Percentiles rank a stretch among this genome's conserved stretches.
These are phyloP conservation scores for Vaccinium macrocarpon DNA, from an alignment of 148 eudicot genomes.

Conservation along the genomic window DNA sequence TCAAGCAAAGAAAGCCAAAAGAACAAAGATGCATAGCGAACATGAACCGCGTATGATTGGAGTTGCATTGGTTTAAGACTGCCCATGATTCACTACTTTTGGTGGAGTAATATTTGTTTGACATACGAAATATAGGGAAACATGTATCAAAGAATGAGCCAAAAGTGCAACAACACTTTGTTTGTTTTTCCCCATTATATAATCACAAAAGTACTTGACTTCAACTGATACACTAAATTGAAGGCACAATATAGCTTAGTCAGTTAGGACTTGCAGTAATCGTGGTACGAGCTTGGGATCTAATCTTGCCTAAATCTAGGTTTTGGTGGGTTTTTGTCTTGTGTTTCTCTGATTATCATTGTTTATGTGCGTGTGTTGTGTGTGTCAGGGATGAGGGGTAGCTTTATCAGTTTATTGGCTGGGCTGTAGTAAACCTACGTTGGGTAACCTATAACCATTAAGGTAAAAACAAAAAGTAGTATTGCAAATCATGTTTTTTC, in stretches of 20 bases:
- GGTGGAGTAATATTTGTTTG: not conserved
- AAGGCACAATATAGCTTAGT: not conserved
- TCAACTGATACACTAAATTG: constrained; percentile 1
- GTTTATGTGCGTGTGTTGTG: not conserved
- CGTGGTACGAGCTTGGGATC: not conserved
- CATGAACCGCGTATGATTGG: no score
- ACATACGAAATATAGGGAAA: not conserved
- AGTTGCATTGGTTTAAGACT: no score
- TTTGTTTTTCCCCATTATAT: not conserved
- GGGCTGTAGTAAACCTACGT: not conserved
- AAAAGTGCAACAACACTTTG: not conserved
- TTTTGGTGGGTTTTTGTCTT: not conserved
- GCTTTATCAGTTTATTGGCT: constrained; percentile 4
- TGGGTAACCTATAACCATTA: not conserved
- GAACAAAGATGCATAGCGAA: no score
- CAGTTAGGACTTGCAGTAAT: not conserved
- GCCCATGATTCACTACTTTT: not conserved
- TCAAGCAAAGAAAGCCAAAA: no score
- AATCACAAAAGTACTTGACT: not conserved
- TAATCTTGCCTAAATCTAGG: not conserved
- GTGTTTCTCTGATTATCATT: not conserved
- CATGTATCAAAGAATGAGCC: not conserved
- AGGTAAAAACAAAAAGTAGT: not conserved
- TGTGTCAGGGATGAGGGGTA: not conserved
- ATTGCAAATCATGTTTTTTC: not conserved